Conservation (phyloP, 1,284 basidiomycete species). For the Chiua sp. region DNA sequence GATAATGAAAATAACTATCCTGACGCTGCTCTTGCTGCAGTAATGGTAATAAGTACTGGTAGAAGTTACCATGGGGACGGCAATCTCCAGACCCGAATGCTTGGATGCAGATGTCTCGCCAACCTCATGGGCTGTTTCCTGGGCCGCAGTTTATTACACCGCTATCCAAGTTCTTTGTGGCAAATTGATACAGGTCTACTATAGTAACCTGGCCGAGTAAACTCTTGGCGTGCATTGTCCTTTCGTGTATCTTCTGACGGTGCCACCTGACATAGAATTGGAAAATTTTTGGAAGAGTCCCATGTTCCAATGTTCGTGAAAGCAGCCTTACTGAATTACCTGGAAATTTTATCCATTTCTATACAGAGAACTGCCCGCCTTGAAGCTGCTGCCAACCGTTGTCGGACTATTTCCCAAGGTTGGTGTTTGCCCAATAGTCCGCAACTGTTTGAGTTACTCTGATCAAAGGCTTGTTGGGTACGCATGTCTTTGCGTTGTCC, state of each 20-base stretch:
- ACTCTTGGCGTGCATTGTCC: conserved; percentile 84
- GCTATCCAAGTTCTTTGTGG: conserved; percentile 95
- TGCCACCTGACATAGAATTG: conserved; percentile 81
- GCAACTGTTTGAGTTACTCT: conserved; percentile 88
- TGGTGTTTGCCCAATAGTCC: conserved; percentile 91
- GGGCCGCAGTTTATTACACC: conserved; percentile 93
- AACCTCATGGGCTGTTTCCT: conserved; percentile 96
- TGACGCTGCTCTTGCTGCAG: conserved; percentile 86
- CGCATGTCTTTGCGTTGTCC: conserved; percentile 91
- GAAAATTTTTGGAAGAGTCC: conserved; percentile 97
- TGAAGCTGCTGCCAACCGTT: conserved; percentile 96
- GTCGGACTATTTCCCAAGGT: conserved; percentile 88
- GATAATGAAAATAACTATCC: conserved; percentile 75
- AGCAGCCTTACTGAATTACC: conserved; percentile 91
- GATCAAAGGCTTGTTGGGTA: conserved; percentile 95
- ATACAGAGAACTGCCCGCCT: conserved; percentile 96
- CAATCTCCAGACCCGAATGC: conserved; percentile 89
- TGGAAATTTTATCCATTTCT: conserved; percentile 97
- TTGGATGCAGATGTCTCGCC: conserved; percentile 93
- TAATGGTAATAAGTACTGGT: conserved; percentile 75
- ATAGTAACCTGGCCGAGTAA: conserved; percentile 96
- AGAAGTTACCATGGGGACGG: conserved; percentile 74
- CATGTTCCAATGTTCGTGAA: conserved; percentile 92
- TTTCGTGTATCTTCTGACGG: conserved; percentile 24
- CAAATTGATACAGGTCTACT: conserved; percentile 95